Evolutionary conservation across 2,329 filamentous ascomycete genomes (phyloP), one percentile per base, ranked within the genome.

Genomic region (Cryphonectria radicalis): DNA sequence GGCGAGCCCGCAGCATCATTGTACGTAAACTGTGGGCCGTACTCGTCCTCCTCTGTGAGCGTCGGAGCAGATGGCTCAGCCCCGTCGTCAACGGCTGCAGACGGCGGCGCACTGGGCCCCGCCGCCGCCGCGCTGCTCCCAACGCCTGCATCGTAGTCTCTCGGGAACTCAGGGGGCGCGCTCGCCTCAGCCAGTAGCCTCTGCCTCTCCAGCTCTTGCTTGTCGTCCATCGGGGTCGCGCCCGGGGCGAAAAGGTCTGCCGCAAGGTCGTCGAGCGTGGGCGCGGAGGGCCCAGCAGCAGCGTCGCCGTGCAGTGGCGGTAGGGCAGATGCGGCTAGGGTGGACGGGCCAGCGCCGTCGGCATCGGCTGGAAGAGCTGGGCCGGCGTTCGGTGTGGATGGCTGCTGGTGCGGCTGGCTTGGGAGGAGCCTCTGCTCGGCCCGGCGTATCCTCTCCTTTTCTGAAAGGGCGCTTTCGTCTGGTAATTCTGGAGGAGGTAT

Each of bases 351-450:
- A 19, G 79, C 79, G 68, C 84, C 80, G 59, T 86, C 81, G 13
- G 83, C 80, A 73, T 85, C 83, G 11, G 70, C 70, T 7, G 76
- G 74, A 7, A 81, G 81, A 8, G 87, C 88, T 13, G 84, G 82
- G 0, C 79, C 79, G 13, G 80, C 82, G 42, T 80, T 79, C 70
- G 80, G 66, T 46, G 63, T 63, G 32, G 66, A 28, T 40, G 42
- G 32, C 70, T 78, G 74, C 70, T 78, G 74, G 19, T 92, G 88
- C 19, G 93, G 95, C 76, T 91, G 90, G 77, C 94, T 97, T 2
- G 95, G 95, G 32, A 98, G 81, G 6, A 98, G 83, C 63, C 91
- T 88, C 75, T 91, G 88, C 81, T 98, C 95, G 57, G 93, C 94
- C 71, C 89, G 89, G 63, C 91, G 89, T 71, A 96, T 82, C 65